Base-by-base conservation (phyloP, 2,329 filamentous ascomycete species). In the Biscogniauxia mediterranea region DNA sequence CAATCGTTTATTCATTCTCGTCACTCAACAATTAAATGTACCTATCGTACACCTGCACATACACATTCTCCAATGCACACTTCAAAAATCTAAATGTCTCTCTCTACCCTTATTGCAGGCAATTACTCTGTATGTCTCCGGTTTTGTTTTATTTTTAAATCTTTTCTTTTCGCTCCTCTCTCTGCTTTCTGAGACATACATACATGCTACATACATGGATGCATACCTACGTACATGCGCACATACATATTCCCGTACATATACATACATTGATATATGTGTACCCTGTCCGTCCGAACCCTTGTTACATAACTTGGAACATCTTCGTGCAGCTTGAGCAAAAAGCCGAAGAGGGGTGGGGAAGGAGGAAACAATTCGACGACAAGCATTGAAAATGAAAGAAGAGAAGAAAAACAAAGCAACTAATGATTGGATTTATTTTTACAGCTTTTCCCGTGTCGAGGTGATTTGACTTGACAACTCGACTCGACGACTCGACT, bases 141-240 rank as follows among this genome's bases (percentile, higher is more conserved):
- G 17, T 46, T 46, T 46, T 2, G 1, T 46, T 46, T 17, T 46
- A 17, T 3, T n/a, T 46, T n/a, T n/a, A 5, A 5, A 46, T 46
- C 38, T 4, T 46, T 46, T 46, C 38, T n/a, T 6, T 46, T 55
- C 23, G 55, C n/a, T 61, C 61, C 58, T 64, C 57, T 54, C 23
- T 20, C 23, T 32, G 9, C 23, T 19, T 28, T n/a, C 21, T 19
- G 13, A 28, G 21, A 58, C 50, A 53, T 49, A 53, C 50, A 58
- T 53, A 53, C 56, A 53, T 62, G 61, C 53, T 53, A 53, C 56
- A 53, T 61, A 63, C 53, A 59, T 61, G 60, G 55, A 54, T 56
- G 60, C 57, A 32, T 60, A 55, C 28, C 42, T 59, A 64, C 62
- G 56, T 58, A 52, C 60, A 59, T 62, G 50, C 50, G 11, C 25